Evolutionary conservation across 2,329 filamentous ascomycete genomes (phyloP), one percentile per base, ranked within the genome.

Genomic region (Nannizzia gypsea): DNA sequence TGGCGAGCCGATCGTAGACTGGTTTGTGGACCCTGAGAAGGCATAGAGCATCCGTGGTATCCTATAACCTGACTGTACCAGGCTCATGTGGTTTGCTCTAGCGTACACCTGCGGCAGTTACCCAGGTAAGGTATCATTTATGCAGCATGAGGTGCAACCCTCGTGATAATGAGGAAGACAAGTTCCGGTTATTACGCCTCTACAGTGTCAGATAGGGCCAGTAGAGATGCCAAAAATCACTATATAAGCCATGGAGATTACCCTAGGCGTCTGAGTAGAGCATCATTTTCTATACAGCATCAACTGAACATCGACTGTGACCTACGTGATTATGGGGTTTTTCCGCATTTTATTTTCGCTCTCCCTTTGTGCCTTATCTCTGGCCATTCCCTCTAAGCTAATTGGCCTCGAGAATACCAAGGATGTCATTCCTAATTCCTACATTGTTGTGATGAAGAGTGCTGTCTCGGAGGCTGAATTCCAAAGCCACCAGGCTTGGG

Each of bases 381-480:
- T 42, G 24, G 42, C 56, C 42, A 48, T 22, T 9, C 11, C 38
- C n/a, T 5, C 40, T 17, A 48, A 58, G 26, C 8, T 58, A 22
- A 44, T 58, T 22, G 38, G 38, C 17, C 13, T 42, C 11, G 42
- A 59, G 8, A n/a, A 50, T 9, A 22, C 20, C 28, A 20, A 58
- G 15, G 36, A 60, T 38, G 36, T 50, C 11, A 34, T 61, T 26
- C 56, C 56, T 31, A 56, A 56, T 20, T 61, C 59, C n/a, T 61
- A 61, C 40, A 61, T 61, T 44, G 36, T 61, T 52, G 59, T 61
- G 40, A 61, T 61, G 59, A 61, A 61, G 44, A 26, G 54, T 59
- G 31, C 38, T 17, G 13, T 61, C 34, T 34, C 59, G 13, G 44
- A 58, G 20, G 13, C 50, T 15, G 46, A 58, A 15, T 61, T 61